Conservation (phyloP, 768 basidiomycete genomes). For the Mycena latifolia region DNA sequence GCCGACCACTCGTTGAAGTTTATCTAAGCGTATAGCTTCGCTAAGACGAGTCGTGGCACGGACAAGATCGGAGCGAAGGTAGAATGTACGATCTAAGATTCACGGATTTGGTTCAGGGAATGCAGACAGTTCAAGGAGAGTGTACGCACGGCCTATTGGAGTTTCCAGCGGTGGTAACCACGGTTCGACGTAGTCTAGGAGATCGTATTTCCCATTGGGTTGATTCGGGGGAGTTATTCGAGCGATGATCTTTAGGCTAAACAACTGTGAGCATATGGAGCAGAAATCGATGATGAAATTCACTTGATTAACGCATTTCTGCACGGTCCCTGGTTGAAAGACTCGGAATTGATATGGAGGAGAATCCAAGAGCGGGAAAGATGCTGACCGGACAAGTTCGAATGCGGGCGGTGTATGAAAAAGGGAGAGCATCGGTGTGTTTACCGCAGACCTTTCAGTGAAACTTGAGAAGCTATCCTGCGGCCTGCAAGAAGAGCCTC, state of each 20-base stretch:
- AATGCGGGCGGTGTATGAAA: slow-evolving; percentile 2
- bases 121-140: too few species aligned
- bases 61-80: slow-evolving; percentile 1
- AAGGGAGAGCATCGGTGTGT: slow-evolving; percentile 4
- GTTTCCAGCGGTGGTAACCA: not conserved
- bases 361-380: not conserved
- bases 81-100: not conserved
- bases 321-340: not conserved
- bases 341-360: not conserved
- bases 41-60: not conserved
- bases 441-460: not conserved
- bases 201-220: not conserved
- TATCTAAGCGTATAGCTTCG: slow-evolving; percentile 9
- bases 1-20: not conserved
- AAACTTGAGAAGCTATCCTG: not conserved
- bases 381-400: slow-evolving; percentile 7
- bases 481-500: not conserved
- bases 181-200: not conserved
- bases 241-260: not conserved
- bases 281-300: not conserved
- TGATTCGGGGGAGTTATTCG: not conserved
- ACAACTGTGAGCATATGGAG: not conserved
- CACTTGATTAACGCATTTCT: slow-evolving; percentile 4
- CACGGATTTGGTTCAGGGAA: too few species aligned
- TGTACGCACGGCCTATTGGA: not conserved